Percentiles rank a stretch among this genome's conserved stretches.
Evolutionary conservation across 202 grass and related monocot species (phyloP).

Genomic region (Panicum hallii): DNA sequence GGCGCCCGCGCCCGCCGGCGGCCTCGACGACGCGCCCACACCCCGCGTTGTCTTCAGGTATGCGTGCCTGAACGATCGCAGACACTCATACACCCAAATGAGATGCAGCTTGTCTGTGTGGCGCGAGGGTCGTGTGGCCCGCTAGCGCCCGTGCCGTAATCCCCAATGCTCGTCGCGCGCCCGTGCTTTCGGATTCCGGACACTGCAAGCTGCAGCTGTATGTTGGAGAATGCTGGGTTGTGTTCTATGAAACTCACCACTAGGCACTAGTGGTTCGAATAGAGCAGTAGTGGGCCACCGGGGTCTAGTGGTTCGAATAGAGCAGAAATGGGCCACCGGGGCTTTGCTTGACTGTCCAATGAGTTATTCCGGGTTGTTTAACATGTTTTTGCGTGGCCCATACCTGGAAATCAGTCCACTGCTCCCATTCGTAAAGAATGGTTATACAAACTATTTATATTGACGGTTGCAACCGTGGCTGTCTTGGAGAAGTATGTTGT

Average conservation of each 20-base stretch:
- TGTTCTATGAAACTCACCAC: neutral
- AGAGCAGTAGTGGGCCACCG: neutral
- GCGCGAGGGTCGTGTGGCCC: neutral
- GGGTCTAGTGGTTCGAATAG: neutral
- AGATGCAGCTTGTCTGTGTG: neutral
- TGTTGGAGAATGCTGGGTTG: neutral
- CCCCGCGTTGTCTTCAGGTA: constrained; percentile 57
- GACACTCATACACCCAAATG: neutral
- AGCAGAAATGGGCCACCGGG: neutral
- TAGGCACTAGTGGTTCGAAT: neutral
- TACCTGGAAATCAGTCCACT: neutral
- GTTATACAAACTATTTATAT: neutral
- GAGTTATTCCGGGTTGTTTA: neutral
- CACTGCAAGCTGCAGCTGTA: neutral
- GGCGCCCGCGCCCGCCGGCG: neutral
- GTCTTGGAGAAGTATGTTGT: neutral
- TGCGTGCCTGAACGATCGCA: neutral
- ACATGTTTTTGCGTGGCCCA: neutral
- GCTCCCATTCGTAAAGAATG: neutral
- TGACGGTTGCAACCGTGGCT: neutral
- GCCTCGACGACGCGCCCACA: constrained; percentile 32
- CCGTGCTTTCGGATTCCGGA: neutral
- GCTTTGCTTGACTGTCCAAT: neutral
- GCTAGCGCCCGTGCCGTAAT: neutral
- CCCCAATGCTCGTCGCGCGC: neutral